phyloP scores from a whole-genome alignment of 2,329 filamentous ascomycete genomes.

The Aspergillus intermedius region DNA sequence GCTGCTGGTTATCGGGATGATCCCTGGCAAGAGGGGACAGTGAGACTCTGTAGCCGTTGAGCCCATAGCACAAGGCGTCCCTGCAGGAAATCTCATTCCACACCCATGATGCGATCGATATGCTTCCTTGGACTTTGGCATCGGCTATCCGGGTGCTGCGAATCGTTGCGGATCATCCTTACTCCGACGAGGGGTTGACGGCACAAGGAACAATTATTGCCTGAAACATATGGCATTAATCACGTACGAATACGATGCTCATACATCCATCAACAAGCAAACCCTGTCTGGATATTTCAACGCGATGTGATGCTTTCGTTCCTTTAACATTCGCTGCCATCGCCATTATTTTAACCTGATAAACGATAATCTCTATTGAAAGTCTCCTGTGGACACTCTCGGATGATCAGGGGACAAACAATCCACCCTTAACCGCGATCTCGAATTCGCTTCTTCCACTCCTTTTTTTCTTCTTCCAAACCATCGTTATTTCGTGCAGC shows the following conservation, averaged over 20 bases:
- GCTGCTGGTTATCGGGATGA: conserved; percentile 35
- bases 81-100: conserved; percentile 27
- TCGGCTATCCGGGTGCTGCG: too few species aligned
- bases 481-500: not conserved
- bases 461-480: not conserved
- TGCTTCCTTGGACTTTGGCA: conserved; percentile 1
- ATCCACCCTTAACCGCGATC: not conserved
- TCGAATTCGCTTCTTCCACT: not conserved
- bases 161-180: too few species aligned
- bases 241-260: too few species aligned
- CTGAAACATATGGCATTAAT: too few species aligned
- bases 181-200: too few species aligned
- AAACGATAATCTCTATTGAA: not conserved
- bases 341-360: not conserved
- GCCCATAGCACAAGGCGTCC: conserved; percentile 38
- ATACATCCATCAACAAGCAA: too few species aligned
- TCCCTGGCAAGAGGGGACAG: conserved; percentile 40
- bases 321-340: too few species aligned
- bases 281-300: too few species aligned
- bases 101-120: conserved; percentile 23
- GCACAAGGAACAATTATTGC: too few species aligned
- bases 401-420: not conserved
- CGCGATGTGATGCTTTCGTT: too few species aligned
- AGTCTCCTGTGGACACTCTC: not conserved
- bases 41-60: conserved; percentile 36